A percentile compares a stretch with the other conserved stretches of the same genome.
Conservation (phyloP, 2,329 filamentous ascomycete genomes). For the Canariomyces notabilis region DNA sequence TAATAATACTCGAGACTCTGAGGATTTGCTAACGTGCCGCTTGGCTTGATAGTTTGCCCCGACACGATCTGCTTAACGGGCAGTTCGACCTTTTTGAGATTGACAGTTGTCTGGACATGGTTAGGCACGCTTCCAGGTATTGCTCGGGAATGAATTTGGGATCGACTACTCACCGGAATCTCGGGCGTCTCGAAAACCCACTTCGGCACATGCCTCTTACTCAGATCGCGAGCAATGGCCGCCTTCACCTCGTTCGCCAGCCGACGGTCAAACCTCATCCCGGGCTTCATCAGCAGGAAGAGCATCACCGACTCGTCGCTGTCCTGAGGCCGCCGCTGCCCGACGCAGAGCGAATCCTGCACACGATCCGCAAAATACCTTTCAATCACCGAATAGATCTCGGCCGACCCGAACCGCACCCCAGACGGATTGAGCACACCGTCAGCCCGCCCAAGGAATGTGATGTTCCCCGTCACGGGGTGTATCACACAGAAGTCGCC, state of each 20-base stretch:
- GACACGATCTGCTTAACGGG: constrained; percentile 82
- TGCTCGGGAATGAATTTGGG: neutral
- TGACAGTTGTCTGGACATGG: constrained; percentile 62
- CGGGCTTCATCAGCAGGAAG: constrained; percentile 53
- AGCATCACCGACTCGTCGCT: constrained; percentile 51
- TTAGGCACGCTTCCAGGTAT: neutral
- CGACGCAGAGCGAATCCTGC: constrained; percentile 72
- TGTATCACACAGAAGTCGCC: constrained; percentile 74
- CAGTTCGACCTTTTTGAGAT: constrained; percentile 79
- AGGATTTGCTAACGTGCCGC: constrained; percentile 72
- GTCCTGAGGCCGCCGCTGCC: constrained; percentile 61
- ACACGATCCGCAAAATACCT: constrained; percentile 57
- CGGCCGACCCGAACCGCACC: constrained; percentile 72
- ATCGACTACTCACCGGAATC: constrained; percentile 60
- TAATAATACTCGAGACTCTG: constrained; percentile 73
- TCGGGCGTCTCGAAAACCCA: constrained; percentile 76
- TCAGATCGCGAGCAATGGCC: constrained; percentile 61
- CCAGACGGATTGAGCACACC: constrained; percentile 77
- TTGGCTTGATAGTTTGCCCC: constrained; percentile 67
- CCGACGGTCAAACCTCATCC: constrained; percentile 46
- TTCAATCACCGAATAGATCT: constrained; percentile 73
- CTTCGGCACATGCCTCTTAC: constrained; percentile 69
- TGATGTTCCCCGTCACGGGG: constrained; percentile 58
- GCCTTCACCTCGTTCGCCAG: constrained; percentile 57
- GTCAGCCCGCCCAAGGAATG: constrained; percentile 67